Conservation (phyloP, 179 eudicot genomes). For the Amaranthus tricolor region DNA sequence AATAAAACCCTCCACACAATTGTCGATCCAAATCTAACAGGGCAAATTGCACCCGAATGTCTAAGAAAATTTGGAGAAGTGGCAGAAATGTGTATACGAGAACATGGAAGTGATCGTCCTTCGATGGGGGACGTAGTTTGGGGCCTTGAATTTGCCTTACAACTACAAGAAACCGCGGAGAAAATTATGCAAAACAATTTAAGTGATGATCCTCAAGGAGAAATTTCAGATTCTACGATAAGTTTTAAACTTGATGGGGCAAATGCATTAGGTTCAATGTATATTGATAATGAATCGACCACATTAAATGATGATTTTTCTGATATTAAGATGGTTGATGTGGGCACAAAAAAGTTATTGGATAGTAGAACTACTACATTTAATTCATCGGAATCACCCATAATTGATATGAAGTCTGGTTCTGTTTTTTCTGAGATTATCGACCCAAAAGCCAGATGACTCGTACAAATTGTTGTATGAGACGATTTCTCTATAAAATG, state of each 20-base stretch:
- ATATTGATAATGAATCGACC: no score
- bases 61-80: slow-evolving; percentile 32
- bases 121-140: slow-evolving; percentile 41
- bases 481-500: no score
- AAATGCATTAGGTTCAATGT: no score
- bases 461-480: no score
- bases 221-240: background rate
- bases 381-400: background rate
- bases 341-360: background rate
- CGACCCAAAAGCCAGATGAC: slow-evolving; percentile 18
- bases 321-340: no score
- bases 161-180: slow-evolving; percentile 27
- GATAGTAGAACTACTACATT: background rate
- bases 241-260: background rate
- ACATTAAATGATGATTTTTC: no score
- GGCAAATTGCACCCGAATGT: slow-evolving; percentile 41
- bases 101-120: slow-evolving; percentile 34
- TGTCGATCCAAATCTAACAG: slow-evolving; percentile 31
- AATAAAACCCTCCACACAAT: slow-evolving; percentile 31
- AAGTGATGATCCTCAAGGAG: background rate
- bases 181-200: background rate
- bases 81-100: slow-evolving; percentile 27
- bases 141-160: slow-evolving; percentile 37
- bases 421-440: slow-evolving; percentile 23
- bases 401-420: slow-evolving; percentile 6